A percentile compares a stretch with the other conserved stretches of the same genome.
These are phyloP conservation scores for Daedaleopsis sinensis DNA, from an alignment of 768 basidiomycete genomes.

Conservation along the genomic window DNA sequence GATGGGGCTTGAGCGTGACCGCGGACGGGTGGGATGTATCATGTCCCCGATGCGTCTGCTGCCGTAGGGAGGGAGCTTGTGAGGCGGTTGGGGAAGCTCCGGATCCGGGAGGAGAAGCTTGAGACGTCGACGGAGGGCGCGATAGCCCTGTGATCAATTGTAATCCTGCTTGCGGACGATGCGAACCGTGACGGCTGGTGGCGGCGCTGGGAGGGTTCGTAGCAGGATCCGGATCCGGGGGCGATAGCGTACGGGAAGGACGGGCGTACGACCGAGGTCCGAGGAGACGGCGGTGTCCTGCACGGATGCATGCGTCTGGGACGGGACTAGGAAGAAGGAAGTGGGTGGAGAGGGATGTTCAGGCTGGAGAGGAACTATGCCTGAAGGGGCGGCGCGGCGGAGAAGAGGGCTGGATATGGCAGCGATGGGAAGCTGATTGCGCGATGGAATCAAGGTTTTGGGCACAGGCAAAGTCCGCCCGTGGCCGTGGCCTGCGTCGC, in stretches of 20 bases:
- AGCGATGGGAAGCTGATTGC: conserved; percentile 9
- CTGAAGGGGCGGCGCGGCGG: neutral
- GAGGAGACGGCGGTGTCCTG: too few species aligned
- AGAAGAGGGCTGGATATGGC: neutral
- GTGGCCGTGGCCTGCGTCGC: neutral
- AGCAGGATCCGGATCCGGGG: conserved; percentile 11
- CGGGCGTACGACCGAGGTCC: neutral
- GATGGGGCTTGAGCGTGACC: too few species aligned
- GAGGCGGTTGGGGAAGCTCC: neutral
- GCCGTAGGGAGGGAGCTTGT: neutral
- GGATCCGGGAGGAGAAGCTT: neutral
- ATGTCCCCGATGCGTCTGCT: neutral
- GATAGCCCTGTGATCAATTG: neutral
- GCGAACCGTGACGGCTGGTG: neutral
- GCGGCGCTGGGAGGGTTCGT: neutral
- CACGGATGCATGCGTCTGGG: too few species aligned
- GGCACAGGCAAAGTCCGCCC: neutral
- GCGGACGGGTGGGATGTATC: neutral
- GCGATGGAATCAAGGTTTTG: conserved; percentile 11
- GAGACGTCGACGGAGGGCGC: neutral
- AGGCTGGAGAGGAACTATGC: neutral
- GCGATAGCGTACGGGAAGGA: neutral
- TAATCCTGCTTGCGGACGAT: neutral
- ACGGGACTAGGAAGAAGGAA: neutral
- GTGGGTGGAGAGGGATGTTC: neutral